These are phyloP conservation scores for Ophiostoma pallidulum DNA, from an alignment of 2,329 filamentous ascomycete genomes.

Conservation along the genomic window DNA sequence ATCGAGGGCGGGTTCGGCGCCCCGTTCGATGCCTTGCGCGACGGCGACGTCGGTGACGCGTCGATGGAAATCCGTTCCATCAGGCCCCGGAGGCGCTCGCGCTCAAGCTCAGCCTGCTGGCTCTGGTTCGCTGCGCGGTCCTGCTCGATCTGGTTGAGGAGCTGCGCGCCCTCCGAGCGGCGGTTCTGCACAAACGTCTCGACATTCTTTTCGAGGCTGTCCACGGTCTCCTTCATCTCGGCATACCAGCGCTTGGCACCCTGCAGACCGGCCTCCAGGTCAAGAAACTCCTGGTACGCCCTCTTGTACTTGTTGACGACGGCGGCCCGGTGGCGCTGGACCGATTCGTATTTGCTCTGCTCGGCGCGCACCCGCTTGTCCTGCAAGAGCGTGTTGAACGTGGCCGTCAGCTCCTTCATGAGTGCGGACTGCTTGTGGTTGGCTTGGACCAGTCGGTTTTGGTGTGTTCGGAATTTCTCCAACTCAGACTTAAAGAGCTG, in stretches of 20 bases:
- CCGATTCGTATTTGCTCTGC: slow-evolving; percentile 87
- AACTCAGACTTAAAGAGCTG: slow-evolving; percentile 92
- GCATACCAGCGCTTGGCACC: slow-evolving; percentile 88
- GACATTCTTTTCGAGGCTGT: slow-evolving; percentile 89
- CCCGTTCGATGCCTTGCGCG: slow-evolving; percentile 26
- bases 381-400: slow-evolving; percentile 80
- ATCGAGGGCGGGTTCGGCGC: background rate
- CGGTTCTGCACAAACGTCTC: slow-evolving; percentile 95
- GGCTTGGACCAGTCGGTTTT: slow-evolving; percentile 82
- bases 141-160: slow-evolving; percentile 80
- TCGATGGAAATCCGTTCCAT: slow-evolving; percentile 97
- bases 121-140: slow-evolving; percentile 54
- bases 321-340: slow-evolving; percentile 70
- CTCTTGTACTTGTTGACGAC: slow-evolving; percentile 85
- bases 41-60: slow-evolving; percentile 36
- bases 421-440: slow-evolving; percentile 91
- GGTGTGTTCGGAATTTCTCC: slow-evolving; percentile 93
- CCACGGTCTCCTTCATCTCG: slow-evolving; percentile 92
- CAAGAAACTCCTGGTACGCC: slow-evolving; percentile 85
- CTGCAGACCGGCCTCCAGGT: slow-evolving; percentile 74
- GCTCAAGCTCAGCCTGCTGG: slow-evolving; percentile 66
- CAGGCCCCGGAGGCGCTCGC: slow-evolving; percentile 72
- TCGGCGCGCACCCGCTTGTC: slow-evolving; percentile 90
- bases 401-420: slow-evolving; percentile 86
- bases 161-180: slow-evolving; percentile 78